Evolutionary conservation across 2,329 filamentous ascomycete genomes (phyloP), one percentile per base, ranked within the genome.

Genomic region (Fusarium lateritium): DNA sequence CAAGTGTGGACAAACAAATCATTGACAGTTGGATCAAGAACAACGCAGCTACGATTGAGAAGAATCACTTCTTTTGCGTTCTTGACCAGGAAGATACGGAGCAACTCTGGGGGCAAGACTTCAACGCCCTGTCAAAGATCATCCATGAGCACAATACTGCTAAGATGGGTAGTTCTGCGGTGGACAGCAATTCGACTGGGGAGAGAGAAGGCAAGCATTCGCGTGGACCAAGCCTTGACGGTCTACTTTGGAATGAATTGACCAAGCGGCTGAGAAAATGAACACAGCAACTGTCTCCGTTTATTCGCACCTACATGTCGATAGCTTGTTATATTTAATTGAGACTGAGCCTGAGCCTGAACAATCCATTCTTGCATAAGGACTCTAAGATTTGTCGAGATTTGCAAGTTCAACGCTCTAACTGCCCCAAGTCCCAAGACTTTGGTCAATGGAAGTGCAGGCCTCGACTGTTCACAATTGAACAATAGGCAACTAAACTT

Each of bases 41-140:
- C 10, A 57, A 57, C 21, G 14, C 19, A 26, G 21, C 14, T 5
- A 34, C 14, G 21, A 44, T 57, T 19, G 33, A 51, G 14, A 14
- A 10, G 4, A 26, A 21, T 4, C 45, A 43, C 46, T 57, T 44
- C 33, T 52, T 52, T 31, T 44, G 45, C 17, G 46, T 57, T 44
- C 9, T 57, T 17, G 55, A 52, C 14, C 6, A 36, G n/a, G 15
- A 24, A 3, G 43, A 28, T 17, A 40, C 46, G 38, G 26, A 21
- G 8, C 9, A 15, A 2, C 15, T 52, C 11, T 52, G 38, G 45
- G 46, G 31, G 2, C 14, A n/a, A 17, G 55, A 57, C 3, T 57
- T 57, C 13, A 5, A 39, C 10, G 42, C 11, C 3, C 11, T 54
- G 9, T 26, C 33, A 19, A 21, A 19, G 10, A 21, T 13, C n/a